Percentiles rank a stretch among this genome's conserved stretches.
Conservation (phyloP, 768 basidiomycete genomes). For the Leccinum subgranulosum region DNA sequence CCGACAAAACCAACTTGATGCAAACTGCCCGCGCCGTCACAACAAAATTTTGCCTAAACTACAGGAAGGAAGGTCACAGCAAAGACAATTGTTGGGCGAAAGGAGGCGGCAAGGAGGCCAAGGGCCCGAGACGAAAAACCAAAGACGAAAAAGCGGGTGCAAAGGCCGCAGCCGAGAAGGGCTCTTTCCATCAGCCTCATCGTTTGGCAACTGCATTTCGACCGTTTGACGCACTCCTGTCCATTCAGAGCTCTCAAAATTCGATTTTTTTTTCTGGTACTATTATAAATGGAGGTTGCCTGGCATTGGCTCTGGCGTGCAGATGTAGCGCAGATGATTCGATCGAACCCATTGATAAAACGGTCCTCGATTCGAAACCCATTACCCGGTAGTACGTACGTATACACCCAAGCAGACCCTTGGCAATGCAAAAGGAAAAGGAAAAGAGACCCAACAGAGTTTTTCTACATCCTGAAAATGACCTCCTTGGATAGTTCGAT, state of each 20-base stretch:
- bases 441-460: neutral
- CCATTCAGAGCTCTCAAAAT: no score
- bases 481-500: constrained; percentile 40
- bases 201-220: no score
- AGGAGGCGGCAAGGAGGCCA: neutral
- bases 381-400: neutral
- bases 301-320: no score
- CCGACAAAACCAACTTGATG: neutral
- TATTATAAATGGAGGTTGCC: no score
- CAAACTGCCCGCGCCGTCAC: neutral
- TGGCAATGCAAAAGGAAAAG: neutral
- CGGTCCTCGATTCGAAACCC: neutral
- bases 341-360: neutral
- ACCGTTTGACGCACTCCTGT: no score
- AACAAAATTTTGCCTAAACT: neutral
- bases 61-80: neutral
- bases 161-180: neutral
- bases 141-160: neutral
- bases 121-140: neutral
- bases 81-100: neutral
- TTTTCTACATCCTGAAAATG: constrained; percentile 31
- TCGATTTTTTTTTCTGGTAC: no score
- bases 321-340: neutral
- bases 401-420: neutral
- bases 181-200: no score